A percentile compares a stretch with the other conserved stretches of the same genome.
Evolutionary conservation across 1,284 basidiomycete genomes (phyloP).

Genomic region (Cryptococcus wingfieldii): DNA sequence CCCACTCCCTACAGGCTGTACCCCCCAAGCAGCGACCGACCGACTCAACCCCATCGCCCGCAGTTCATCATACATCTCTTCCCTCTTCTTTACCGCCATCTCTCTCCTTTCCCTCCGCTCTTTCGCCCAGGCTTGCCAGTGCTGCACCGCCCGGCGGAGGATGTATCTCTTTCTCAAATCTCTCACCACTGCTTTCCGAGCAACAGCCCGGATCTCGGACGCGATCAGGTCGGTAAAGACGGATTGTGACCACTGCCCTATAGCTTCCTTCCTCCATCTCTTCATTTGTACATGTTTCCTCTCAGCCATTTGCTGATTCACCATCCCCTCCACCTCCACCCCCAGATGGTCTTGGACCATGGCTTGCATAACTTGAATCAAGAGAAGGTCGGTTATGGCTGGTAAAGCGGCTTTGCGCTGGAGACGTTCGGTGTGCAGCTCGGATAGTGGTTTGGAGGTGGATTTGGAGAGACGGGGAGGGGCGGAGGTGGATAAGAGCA

Average conservation of each 20-base stretch:
- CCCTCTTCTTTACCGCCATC: constrained; percentile 15
- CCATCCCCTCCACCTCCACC: constrained; percentile 12
- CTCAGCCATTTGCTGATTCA: constrained; percentile 25
- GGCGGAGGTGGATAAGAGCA: not conserved
- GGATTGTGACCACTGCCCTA: constrained; percentile 13
- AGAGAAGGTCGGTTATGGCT: constrained; percentile 18
- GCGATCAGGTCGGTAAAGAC: not conserved
- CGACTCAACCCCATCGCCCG: constrained; percentile 27
- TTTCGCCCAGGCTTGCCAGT: constrained; percentile 25
- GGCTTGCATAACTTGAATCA: constrained; percentile 21
- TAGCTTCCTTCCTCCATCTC: constrained; percentile 9
- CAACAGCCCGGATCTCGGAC: not conserved
- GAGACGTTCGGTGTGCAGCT: not conserved
- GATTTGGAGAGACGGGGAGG: not conserved
- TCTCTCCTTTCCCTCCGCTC: constrained; percentile 9
- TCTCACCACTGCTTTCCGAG: constrained; percentile 2
- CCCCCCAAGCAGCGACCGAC: not conserved
- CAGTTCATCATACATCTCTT: constrained; percentile 17
- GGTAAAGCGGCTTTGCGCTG: constrained; percentile 10
- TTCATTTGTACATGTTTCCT: constrained; percentile 13
- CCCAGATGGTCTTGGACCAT: constrained; percentile 17
- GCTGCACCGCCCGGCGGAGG: constrained; percentile 8
- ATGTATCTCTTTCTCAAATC: constrained; percentile 13
- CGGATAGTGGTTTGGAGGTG: not conserved
- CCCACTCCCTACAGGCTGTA: not conserved